Evolutionary conservation across 1,284 basidiomycete genomes (phyloP), one percentile per base, ranked within the genome.

Genomic region (Agaricales sp.): DNA sequence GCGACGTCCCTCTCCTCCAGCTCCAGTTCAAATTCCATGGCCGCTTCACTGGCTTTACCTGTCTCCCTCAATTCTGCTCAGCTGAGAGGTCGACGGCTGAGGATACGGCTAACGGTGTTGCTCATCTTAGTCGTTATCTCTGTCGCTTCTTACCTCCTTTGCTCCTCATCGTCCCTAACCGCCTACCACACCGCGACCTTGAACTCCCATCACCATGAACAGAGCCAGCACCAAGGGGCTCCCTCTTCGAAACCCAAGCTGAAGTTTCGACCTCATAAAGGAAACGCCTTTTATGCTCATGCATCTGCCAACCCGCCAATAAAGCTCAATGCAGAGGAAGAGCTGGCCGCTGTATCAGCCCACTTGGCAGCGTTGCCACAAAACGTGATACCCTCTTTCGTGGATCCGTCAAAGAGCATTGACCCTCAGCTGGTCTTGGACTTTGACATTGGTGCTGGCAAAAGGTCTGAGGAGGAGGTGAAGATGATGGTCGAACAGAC

Each of bases 371-470:
- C 83, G 37, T 74, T 90, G 16, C 78, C 85, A 0, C 78, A 87
- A 63, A 92, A 92, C 63, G 73, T 82, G 47, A 80, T 93, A 46
- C 89, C 90, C 0, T 58, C 68, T 1, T 67, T 67, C 4, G 73
- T 91, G 46, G 78, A 92, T 61, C 82, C 87, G 0, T 56, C 69
- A 3, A 54, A 59, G 16, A 78, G 87, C 0, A 77, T 92, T 51
- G 85, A 91, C 61, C 87, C 89, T 2, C 74, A 83, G 53, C 74
- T 89, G 48, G 75, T 93, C 11, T 74, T 93, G 49, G 90, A 89
- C 59, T 92, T 92, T 61, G 87, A 92, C 62, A n/a, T 35, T n/a
- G 83, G 84, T 0, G 72, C 80, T 12, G 67, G 71, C 45, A 63
- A 67, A 3, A 71, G 73, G 12, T 77, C 79, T 1, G 66, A 68